Evolutionary conservation across 208 protist species (phyloP).

Genomic region (Leishmania mexicana): DNA sequence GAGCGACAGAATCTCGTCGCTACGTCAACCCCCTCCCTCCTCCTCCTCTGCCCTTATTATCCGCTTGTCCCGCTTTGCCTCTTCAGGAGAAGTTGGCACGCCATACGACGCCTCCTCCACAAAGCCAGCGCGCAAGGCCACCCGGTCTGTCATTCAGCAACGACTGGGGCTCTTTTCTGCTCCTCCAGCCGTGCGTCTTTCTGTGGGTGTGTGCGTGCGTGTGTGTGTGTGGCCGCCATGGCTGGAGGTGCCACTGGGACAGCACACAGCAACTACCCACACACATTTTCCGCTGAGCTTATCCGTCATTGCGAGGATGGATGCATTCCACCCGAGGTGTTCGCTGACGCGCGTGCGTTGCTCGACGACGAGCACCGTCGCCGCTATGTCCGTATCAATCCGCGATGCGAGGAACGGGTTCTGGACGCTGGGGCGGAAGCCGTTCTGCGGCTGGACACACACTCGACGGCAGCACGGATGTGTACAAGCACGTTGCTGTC

Average conservation of each 20-base stretch:
- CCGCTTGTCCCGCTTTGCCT: neutral
- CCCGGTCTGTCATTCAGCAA: neutral
- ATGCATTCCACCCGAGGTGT: slow-evolving; percentile 58
- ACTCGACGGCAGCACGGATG: neutral
- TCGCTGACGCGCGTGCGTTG: slow-evolving; percentile 40
- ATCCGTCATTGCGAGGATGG: slow-evolving; percentile 45
- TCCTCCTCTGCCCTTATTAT: neutral
- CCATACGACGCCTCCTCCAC: neutral
- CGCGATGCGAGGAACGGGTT: slow-evolving; percentile 17
- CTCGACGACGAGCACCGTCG: slow-evolving; percentile 11
- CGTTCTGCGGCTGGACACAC: slow-evolving; percentile 1
- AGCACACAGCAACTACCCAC: slow-evolving; percentile 34
- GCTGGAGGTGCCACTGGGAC: neutral
- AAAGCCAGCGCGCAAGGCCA: neutral
- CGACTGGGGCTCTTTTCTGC: neutral
- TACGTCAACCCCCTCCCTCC: neutral
- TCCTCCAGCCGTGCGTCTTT: neutral
- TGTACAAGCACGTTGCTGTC: neutral
- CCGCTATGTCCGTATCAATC: slow-evolving; percentile 70
- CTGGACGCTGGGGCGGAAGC: slow-evolving; percentile 13
- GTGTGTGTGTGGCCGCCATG: slow-evolving; percentile 6
- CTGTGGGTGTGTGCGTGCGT: neutral
- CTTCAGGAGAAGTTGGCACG: neutral
- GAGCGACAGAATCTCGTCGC: neutral
- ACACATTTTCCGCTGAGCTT: slow-evolving; percentile 56